Percentiles rank a stretch among this genome's conserved stretches.
These are phyloP conservation scores for Phanerochaete carnosa DNA, from an alignment of 768 basidiomycete genomes.

Conservation along the genomic window DNA sequence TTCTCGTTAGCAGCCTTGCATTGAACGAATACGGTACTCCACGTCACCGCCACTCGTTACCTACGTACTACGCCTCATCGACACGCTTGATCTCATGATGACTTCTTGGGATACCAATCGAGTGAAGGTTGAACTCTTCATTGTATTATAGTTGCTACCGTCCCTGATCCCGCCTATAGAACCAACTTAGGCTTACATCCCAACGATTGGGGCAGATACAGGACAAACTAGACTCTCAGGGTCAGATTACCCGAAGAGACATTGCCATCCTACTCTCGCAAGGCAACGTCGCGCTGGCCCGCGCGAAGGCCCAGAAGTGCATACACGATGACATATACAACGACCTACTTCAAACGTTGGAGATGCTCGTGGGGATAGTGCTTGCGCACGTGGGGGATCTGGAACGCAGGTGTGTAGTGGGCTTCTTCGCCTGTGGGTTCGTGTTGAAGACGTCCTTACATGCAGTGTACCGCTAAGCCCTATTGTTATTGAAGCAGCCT, in stretches of 20 bases:
- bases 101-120: conserved; percentile 29
- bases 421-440: neutral
- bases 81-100: conserved; percentile 13
- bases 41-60: neutral
- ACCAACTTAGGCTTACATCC: conserved; percentile 58
- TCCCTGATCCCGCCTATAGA: conserved; percentile 31
- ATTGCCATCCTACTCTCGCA: conserved; percentile 65
- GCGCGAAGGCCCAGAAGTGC: conserved; percentile 68
- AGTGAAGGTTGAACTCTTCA: conserved; percentile 26
- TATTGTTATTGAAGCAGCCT: conserved; percentile 59
- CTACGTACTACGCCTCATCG: neutral
- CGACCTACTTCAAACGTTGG: conserved; percentile 62
- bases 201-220: conserved; percentile 69
- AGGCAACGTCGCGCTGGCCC: conserved; percentile 58
- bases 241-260: conserved; percentile 59
- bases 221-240: conserved; percentile 64
- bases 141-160: neutral
- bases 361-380: conserved; percentile 63
- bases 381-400: conserved; percentile 57
- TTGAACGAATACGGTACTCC: neutral
- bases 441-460: neutral
- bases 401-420: conserved; percentile 40
- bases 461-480: conserved; percentile 45
- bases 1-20: neutral
- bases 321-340: conserved; percentile 59